phyloP scores from a whole-genome alignment of 2,329 filamentous ascomycete species.

The Graphilbum sp. region DNA sequence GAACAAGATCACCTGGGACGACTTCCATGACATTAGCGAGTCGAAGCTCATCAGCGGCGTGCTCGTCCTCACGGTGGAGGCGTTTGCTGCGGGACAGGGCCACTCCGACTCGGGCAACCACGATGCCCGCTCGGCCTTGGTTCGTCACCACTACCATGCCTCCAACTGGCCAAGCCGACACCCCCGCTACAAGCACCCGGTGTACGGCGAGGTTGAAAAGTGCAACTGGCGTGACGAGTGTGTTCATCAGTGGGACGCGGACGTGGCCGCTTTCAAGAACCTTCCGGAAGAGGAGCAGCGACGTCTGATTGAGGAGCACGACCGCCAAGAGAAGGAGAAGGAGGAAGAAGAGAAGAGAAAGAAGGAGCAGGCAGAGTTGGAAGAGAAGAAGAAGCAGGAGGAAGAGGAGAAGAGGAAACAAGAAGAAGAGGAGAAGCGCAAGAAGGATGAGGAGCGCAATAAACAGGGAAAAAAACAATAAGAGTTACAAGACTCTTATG shows the following conservation, averaged over 20 bases:
- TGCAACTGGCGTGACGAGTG: slow-evolving; percentile 56
- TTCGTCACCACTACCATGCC: slow-evolving; percentile 62
- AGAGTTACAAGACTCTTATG: too few relatives aligned
- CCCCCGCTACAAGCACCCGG: slow-evolving; percentile 49
- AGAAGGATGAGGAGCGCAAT: too few relatives aligned
- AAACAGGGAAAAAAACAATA: too few relatives aligned
- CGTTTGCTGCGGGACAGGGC: slow-evolving; percentile 56
- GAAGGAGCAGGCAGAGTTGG: slow-evolving; percentile 9
- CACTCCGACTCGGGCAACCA: slow-evolving; percentile 60
- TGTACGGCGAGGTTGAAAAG: slow-evolving; percentile 52
- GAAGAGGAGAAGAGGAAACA: slow-evolving; percentile 4
- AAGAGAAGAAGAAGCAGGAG: slow-evolving; percentile 5
- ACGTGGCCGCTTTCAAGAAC: slow-evolving; percentile 42
- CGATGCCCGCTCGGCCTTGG: slow-evolving; percentile 45
- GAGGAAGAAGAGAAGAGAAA: slow-evolving; percentile 8
- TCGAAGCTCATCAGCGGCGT: slow-evolving; percentile 48
- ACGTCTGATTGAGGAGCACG: slow-evolving; percentile 23
- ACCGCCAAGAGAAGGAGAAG: slow-evolving; percentile 14
- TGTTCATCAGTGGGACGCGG: slow-evolving; percentile 47
- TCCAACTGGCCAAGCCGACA: slow-evolving; percentile 55
- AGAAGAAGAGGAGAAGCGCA: slow-evolving; percentile 4
- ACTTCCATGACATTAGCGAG: slow-evolving; percentile 49
- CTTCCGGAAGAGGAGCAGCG: slow-evolving; percentile 44
- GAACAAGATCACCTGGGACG: slow-evolving; percentile 40
- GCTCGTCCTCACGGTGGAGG: slow-evolving; percentile 53